These are phyloP conservation scores for Inga laurina DNA, from an alignment of 306 rosid species.

Conservation along the genomic window DNA sequence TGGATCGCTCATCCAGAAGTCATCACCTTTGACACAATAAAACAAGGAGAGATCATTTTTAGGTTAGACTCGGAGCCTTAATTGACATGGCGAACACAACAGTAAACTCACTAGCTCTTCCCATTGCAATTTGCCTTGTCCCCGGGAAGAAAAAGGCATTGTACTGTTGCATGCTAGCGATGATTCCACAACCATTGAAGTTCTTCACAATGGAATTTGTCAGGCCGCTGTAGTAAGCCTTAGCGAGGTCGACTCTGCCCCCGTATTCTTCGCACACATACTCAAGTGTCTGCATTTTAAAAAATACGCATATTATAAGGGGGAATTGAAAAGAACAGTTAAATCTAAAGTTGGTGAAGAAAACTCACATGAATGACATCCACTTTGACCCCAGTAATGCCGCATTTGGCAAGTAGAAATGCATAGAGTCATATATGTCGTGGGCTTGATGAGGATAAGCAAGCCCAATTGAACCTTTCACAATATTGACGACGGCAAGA, in stretches of 20 bases:
- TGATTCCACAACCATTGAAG: conserved; percentile 74
- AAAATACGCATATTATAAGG: not conserved
- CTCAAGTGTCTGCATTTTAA: conserved; percentile 57
- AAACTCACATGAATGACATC: conserved; percentile 79
- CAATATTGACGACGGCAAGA: conserved; percentile 70
- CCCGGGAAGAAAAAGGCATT: conserved; percentile 93
- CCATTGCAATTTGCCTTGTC: conserved; percentile 67
- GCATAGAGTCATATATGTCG: conserved; percentile 76
- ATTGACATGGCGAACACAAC: not conserved
- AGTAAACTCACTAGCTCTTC: conserved; percentile 66
- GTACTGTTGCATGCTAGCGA: conserved; percentile 95
- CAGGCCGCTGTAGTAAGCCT: conserved; percentile 70
- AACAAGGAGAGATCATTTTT: not conserved
- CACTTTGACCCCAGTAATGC: conserved; percentile 81
- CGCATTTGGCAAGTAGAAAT: conserved; percentile 69
- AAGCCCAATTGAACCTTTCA: conserved; percentile 75
- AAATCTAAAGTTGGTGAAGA: not conserved
- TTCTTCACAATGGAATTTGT: conserved; percentile 64
- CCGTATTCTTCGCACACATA: conserved; percentile 69
- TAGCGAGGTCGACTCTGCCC: conserved; percentile 85
- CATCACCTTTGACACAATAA: conserved; percentile 58
- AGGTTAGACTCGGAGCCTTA: not conserved
- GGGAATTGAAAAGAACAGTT: not conserved
- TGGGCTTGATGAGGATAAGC: conserved; percentile 77
- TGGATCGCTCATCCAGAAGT: conserved; percentile 93